Conservation (phyloP, 345 rosid species). For the Cardiospermum halicacabum region DNA sequence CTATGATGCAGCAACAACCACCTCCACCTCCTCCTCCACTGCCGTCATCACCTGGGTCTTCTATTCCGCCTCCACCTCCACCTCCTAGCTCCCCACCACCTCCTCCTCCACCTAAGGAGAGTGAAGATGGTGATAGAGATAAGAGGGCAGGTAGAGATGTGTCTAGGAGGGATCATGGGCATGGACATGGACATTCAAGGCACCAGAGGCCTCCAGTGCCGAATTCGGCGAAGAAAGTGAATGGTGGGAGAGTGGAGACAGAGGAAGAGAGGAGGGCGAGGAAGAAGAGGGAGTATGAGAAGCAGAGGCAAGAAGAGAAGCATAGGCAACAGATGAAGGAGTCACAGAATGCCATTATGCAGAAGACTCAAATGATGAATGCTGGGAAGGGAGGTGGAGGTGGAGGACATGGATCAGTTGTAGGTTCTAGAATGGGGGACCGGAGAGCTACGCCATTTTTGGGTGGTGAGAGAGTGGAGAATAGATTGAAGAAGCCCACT, state of each 20-base stretch:
- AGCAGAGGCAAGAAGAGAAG: conserved; percentile 71
- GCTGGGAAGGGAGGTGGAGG: conserved; percentile 58
- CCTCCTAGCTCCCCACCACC: conserved; percentile 92
- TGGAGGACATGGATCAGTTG: conserved; percentile 67
- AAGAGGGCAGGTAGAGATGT: conserved; percentile 29
- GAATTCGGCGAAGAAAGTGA: conserved; percentile 36
- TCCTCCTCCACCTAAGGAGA: conserved; percentile 61
- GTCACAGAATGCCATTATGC: conserved; percentile 44
- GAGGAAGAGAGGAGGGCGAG: conserved; percentile 91
- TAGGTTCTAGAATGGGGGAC: conserved; percentile 75
- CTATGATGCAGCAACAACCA: conserved; percentile 36
- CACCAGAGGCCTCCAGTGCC: conserved; percentile 46
- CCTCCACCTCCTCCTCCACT: conserved; percentile 58
- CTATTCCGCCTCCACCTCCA: conserved; percentile 74
- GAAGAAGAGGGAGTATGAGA: conserved; percentile 90
- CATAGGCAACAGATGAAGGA: conserved; percentile 63
- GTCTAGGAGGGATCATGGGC: conserved; percentile 46
- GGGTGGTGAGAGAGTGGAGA: conserved; percentile 73
- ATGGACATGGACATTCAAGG: conserved; percentile 44
- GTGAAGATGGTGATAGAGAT: conserved; percentile 30
- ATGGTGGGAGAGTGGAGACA: conserved; percentile 67
- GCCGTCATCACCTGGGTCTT: conserved; percentile 45
- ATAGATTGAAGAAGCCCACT: conserved; percentile 97
- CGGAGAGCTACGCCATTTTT: conserved; percentile 66
- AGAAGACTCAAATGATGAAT: conserved; percentile 48